These are phyloP conservation scores for Podospora anserina DNA, from an alignment of 495 filamentous ascomycete genomes.

Conservation along the genomic window DNA sequence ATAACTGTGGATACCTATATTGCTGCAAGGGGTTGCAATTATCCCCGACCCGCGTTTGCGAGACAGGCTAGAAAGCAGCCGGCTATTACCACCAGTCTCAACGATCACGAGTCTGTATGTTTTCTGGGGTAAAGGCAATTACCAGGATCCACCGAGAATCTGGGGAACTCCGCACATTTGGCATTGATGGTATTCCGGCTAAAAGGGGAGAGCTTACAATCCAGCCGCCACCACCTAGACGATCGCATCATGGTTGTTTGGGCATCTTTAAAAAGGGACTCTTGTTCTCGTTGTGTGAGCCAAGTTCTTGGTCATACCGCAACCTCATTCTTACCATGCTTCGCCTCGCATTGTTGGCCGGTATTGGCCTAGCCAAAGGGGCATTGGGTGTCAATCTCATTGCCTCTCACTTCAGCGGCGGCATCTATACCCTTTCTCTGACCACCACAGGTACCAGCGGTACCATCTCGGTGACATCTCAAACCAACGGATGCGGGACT, in stretches of 20 bases:
- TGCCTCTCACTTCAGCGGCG: slow-evolving; percentile 44
- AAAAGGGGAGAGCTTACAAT: slow-evolving; percentile 11
- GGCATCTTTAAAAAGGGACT: not conserved
- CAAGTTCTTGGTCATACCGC: not conserved
- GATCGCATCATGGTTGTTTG: not conserved
- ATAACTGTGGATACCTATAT: not conserved
- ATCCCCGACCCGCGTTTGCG: slow-evolving; percentile 8
- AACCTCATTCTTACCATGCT: slow-evolving; percentile 11
- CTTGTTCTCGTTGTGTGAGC: not conserved
- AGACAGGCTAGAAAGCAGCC: slow-evolving; percentile 1
- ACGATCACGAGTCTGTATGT: slow-evolving; percentile 1
- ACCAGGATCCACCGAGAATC: slow-evolving; percentile 6
- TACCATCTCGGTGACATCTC: slow-evolving; percentile 33
- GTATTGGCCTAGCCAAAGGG: slow-evolving; percentile 25
- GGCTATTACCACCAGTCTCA: slow-evolving; percentile 14
- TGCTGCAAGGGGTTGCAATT: slow-evolving; percentile 15
- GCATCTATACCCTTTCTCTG: slow-evolving; percentile 39
- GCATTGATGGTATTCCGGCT: slow-evolving; percentile 16
- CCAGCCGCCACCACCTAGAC: not conserved
- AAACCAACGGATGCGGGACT: slow-evolving; percentile 34
- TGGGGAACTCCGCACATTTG: slow-evolving; percentile 14
- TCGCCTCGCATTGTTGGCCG: slow-evolving; percentile 16
- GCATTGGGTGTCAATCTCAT: slow-evolving; percentile 38
- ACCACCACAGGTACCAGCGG: slow-evolving; percentile 26
- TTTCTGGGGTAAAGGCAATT: slow-evolving; percentile 11